A percentile compares a stretch with the other conserved stretches of the same genome.
Evolutionary conservation across 2,329 filamentous ascomycete species (phyloP).

Genomic region (Botrytis galanthina): DNA sequence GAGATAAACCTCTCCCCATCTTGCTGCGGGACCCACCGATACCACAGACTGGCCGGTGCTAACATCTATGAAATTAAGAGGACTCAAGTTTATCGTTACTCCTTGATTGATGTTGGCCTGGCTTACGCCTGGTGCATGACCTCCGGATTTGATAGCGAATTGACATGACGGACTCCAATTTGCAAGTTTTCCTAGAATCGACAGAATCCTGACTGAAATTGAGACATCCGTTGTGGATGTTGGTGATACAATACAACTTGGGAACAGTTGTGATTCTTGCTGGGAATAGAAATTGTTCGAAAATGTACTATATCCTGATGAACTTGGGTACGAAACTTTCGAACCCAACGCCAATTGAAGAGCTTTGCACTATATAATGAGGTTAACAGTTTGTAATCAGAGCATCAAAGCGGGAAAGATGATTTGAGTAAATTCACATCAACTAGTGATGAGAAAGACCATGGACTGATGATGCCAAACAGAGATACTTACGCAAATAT

Average conservation of each 20-base stretch:
- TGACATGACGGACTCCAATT: not conserved
- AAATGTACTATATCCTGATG: not conserved
- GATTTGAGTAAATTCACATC: not conserved
- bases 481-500: slow-evolving; percentile 1
- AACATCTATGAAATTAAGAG: not conserved
- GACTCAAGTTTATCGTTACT: slow-evolving; percentile 7
- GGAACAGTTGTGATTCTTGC: not conserved
- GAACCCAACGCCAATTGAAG: not conserved
- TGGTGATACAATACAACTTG: not conserved
- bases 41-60: not conserved
- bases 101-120: slow-evolving; percentile 4
- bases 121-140: not conserved
- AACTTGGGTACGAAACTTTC: not conserved
- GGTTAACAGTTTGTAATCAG: not conserved
- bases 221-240: not conserved
- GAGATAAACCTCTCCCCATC: slow-evolving; percentile 12
- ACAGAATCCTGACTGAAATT: not conserved
- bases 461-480: not conserved
- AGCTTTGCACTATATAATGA: not conserved
- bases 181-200: not conserved
- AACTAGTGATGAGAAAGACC: too few relatives aligned
- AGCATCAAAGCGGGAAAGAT: too few relatives aligned
- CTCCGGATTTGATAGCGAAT: slow-evolving; percentile 7
- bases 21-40: not conserved
- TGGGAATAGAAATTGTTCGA: not conserved